Percentiles rank a stretch among this genome's conserved stretches.
These are phyloP conservation scores for Pleoardoris graminearum DNA, from an alignment of 2,329 filamentous ascomycete species.

Conservation along the genomic window DNA sequence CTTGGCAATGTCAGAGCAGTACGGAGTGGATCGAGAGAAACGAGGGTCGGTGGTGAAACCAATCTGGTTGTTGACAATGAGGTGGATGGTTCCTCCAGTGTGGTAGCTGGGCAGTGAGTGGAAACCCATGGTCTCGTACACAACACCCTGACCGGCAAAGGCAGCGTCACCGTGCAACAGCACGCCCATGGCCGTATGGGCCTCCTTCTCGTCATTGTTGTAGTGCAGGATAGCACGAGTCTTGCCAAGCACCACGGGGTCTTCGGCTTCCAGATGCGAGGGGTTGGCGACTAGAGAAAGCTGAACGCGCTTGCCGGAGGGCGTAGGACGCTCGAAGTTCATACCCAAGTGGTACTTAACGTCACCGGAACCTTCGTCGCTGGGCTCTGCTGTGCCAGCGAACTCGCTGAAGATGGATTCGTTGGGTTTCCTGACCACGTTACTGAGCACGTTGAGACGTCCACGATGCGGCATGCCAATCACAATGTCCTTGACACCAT, in stretches of 20 bases:
- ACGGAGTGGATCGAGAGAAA: slow-evolving; percentile 94
- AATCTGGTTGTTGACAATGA: slow-evolving; percentile 99
- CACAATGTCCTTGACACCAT: slow-evolving; percentile 97
- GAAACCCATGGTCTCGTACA: slow-evolving; percentile 98
- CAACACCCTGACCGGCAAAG: slow-evolving; percentile 93
- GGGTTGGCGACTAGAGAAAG: slow-evolving; percentile 97
- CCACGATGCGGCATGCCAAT: slow-evolving; percentile 99
- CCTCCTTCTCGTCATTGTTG: slow-evolving; percentile 92
- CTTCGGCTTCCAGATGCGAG: slow-evolving; percentile 96
- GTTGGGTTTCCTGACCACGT: slow-evolving; percentile 98
- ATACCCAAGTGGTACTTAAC: slow-evolving; percentile 99
- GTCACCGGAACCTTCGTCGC: slow-evolving; percentile 95
- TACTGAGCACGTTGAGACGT: slow-evolving; percentile 95
- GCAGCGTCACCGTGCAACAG: slow-evolving; percentile 96
- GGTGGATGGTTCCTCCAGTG: slow-evolving; percentile 93
- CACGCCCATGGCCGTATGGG: slow-evolving; percentile 90
- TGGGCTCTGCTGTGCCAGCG: slow-evolving; percentile 80
- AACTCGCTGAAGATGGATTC: slow-evolving; percentile 99
- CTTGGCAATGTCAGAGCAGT: slow-evolving; percentile 99
- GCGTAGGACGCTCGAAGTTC: slow-evolving; percentile 99
- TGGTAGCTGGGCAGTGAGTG: slow-evolving; percentile 94
- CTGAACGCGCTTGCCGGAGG: slow-evolving; percentile 98
- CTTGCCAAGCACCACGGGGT: slow-evolving; percentile 96
- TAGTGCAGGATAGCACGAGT: slow-evolving; percentile 98
- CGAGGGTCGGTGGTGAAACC: slow-evolving; percentile 98